These are phyloP conservation scores for Entonaema liquescens DNA, from an alignment of 495 filamentous ascomycete genomes.

Conservation along the genomic window DNA sequence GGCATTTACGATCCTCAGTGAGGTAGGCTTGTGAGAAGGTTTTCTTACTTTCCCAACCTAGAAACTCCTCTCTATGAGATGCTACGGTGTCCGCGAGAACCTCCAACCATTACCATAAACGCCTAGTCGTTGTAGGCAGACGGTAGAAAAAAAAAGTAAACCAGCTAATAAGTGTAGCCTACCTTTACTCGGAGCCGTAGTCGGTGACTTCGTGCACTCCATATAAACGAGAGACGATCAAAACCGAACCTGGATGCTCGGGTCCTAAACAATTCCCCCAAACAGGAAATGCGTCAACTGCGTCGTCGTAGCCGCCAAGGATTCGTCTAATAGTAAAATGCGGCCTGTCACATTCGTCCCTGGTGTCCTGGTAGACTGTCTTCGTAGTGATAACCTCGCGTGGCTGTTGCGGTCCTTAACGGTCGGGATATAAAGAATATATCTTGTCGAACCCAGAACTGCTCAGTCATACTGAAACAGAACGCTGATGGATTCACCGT, in stretches of 20 bases:
- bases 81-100: slow-evolving; percentile 31
- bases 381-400: slow-evolving; percentile 18
- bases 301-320: slow-evolving; percentile 11
- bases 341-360: slow-evolving; percentile 16
- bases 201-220: slow-evolving; percentile 28
- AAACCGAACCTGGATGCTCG: slow-evolving; percentile 24
- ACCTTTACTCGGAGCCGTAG: slow-evolving; percentile 30
- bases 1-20: slow-evolving; percentile 29
- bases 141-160: slow-evolving; percentile 22
- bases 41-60: slow-evolving; percentile 40
- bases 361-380: slow-evolving; percentile 20
- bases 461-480: slow-evolving; percentile 88
- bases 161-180: slow-evolving; percentile 37
- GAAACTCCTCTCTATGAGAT: slow-evolving; percentile 42
- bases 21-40: slow-evolving; percentile 37
- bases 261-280: slow-evolving; percentile 32
- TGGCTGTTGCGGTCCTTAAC: slow-evolving; percentile 7
- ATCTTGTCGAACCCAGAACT: slow-evolving; percentile 1
- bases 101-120: slow-evolving; percentile 32
- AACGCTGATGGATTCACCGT: slow-evolving; percentile 97
- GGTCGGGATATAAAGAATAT: not conserved
- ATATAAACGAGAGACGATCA: slow-evolving; percentile 35
- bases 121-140: slow-evolving; percentile 22
- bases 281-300: slow-evolving; percentile 28
- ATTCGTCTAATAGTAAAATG: slow-evolving; percentile 21